Evolutionary conservation across 2,329 filamentous ascomycete genomes (phyloP).

Genomic region (Penicillium brevicompactum): DNA sequence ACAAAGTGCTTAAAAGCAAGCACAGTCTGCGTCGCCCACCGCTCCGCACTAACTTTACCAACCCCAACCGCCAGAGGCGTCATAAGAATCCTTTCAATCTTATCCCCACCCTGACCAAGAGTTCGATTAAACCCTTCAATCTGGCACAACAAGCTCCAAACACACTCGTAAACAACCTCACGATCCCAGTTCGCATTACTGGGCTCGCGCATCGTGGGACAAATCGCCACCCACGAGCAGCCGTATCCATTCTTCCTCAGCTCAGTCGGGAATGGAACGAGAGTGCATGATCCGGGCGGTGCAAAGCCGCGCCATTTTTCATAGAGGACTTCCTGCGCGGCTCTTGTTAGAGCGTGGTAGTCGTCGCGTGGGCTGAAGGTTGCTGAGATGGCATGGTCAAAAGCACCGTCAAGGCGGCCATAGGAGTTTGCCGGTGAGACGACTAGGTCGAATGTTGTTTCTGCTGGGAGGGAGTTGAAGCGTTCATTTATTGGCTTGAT

Average conservation of each 20-base stretch:
- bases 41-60: slow-evolving; percentile 48
- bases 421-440: slow-evolving; percentile 61
- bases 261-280: slow-evolving; percentile 49
- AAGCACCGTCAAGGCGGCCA: slow-evolving; percentile 56
- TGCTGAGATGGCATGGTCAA: slow-evolving; percentile 57
- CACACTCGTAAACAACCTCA: slow-evolving; percentile 57
- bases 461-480: slow-evolving; percentile 41
- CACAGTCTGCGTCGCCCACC: slow-evolving; percentile 55
- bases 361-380: slow-evolving; percentile 45
- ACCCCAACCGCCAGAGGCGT: slow-evolving; percentile 56
- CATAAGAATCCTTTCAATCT: slow-evolving; percentile 52
- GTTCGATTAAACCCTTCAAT: slow-evolving; percentile 52
- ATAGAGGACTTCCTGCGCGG: slow-evolving; percentile 50
- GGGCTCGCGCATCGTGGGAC: slow-evolving; percentile 57
- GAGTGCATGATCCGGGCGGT: slow-evolving; percentile 54
- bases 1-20: slow-evolving; percentile 56
- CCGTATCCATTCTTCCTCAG: slow-evolving; percentile 46
- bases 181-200: slow-evolving; percentile 50
- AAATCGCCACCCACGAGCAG: slow-evolving; percentile 51
- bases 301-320: slow-evolving; percentile 53
- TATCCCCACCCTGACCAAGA: slow-evolving; percentile 2
- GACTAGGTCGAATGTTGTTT: slow-evolving; percentile 49
- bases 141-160: slow-evolving; percentile 55
- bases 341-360: slow-evolving; percentile 52
- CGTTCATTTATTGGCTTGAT: slow-evolving; percentile 36